A percentile compares a stretch with the other conserved stretches of the same genome.
Evolutionary conservation across 148 eudicot genomes (phyloP).

Genomic region (Simmondsia chinensis): DNA sequence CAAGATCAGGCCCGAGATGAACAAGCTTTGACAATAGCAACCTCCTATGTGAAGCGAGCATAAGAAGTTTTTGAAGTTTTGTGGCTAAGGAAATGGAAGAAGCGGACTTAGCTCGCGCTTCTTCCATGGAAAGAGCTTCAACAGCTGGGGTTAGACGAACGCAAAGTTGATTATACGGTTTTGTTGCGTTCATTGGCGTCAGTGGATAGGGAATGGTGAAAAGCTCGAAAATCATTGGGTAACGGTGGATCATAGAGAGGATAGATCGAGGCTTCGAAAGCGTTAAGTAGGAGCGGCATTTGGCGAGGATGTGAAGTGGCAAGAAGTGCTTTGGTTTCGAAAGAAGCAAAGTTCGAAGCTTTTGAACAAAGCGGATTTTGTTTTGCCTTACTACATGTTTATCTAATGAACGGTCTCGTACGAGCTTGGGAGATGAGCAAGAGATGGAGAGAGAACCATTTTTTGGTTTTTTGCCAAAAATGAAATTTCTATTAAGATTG

Average conservation of each 20-base stretch:
- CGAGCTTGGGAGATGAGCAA: constrained; percentile 47
- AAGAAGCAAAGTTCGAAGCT: constrained; percentile 73
- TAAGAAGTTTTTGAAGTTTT: constrained; percentile 80
- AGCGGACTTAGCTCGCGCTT: constrained; percentile 37
- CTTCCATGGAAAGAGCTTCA: constrained; percentile 49
- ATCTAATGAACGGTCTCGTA: constrained; percentile 67
- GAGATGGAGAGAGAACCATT: constrained; percentile 18
- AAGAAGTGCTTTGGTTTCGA: constrained; percentile 88
- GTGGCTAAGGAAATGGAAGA: constrained; percentile 35
- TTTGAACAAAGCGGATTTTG: constrained; percentile 75
- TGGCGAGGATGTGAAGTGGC: constrained; percentile 58
- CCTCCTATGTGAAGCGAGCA: constrained; percentile 68
- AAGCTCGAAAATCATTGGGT: constrained; percentile 77
- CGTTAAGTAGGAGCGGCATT: constrained; percentile 62
- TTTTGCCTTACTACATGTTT: constrained; percentile 74
- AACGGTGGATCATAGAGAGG: constrained; percentile 72
- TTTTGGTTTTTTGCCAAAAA: constrained; percentile 6
- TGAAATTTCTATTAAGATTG: constrained; percentile 4
- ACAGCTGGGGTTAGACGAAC: constrained; percentile 81
- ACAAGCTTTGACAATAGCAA: constrained; percentile 70
- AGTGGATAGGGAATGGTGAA: constrained; percentile 68
- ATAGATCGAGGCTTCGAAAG: constrained; percentile 56
- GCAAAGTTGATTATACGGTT: constrained; percentile 56
- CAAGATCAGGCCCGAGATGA: constrained; percentile 82
- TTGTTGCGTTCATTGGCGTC: constrained; percentile 58